Base-by-base conservation (phyloP, 2,329 filamentous ascomycete species). In the Teratosphaeria gauchensis region DNA sequence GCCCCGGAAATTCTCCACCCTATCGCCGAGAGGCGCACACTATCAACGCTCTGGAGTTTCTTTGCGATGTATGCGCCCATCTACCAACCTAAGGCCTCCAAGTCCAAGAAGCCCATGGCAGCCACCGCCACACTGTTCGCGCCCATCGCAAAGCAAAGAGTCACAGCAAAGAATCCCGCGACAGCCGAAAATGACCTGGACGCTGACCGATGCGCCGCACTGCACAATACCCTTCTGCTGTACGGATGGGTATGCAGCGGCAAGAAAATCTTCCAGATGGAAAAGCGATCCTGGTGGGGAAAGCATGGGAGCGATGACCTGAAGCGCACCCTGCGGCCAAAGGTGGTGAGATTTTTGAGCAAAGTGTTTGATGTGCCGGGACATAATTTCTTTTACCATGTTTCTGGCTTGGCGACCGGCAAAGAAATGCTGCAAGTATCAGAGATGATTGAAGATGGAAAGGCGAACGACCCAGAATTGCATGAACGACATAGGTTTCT, bases 231-330 rank as follows among this genome's bases (percentile, higher is more conserved):
- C 11, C 60, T 71, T 21, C 59, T 67, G n/a, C 63, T 71, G n/a
- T 71, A 71, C 58, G 69, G 68, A 56, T 71, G 69, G 69, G 62
- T 71, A 21, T 67, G 64, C 55, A 68, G 67, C 46, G 69, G 69
- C 30, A 67, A 66, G 57, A 68, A 66, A 30, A 66, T 71, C 51
- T 63, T 64, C 3, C 58, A 65, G 16, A 63, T 71, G 61, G 62
- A 66, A 53, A 68, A 69, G 58, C 60, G 64, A 31, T 66, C 68
- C 3, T 71, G 69, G 69, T 71, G 69, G 69, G 62, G 62, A 53
- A 65, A 63, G 48, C 64, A 69, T 54, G 68, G 69, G 30, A 68
- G 61, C 38, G 61, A 65, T 28, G 54, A 58, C 5, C 48, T 71
- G 42, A 64, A 68, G 54, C 57, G 64, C 16, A 53, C 68, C 7